Evolutionary conservation across 1,284 basidiomycete genomes (phyloP), one percentile per base, ranked within the genome.

Genomic region (Leucoagaricus sp.): DNA sequence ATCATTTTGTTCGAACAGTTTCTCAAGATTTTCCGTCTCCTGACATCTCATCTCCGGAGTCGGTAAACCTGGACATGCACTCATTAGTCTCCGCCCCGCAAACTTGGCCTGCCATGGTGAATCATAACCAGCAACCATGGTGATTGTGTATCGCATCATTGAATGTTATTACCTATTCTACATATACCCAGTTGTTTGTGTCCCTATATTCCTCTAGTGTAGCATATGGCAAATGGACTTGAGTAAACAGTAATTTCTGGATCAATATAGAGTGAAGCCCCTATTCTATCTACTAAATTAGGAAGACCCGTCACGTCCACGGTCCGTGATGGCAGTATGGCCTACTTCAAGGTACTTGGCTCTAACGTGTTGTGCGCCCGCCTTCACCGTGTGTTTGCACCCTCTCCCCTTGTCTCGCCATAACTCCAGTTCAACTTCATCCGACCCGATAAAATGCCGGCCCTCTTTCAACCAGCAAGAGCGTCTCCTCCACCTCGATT

Each of bases 1-100:
- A 69, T 29, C 69, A 78, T 55, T 78, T 77, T 50, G 70, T 77
- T 40, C 71, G 64, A 53, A 73, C 72, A 7, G 73, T 78, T 23
- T 66, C 65, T 31, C 65, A 68, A 53, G 62, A 58, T 36, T 59
- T 63, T 26, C 42, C 54, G 9, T 50, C 49, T 13, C 48, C 54
- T n/a, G 26, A 40, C n/a, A 12, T 41, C 12, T 38, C 54, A 28
- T 56, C 54, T 4, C 13, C 48, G 5, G 40, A 25, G 48, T 31
- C 54, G 9, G 15, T 31, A 19, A 45, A 36, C 5, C 15, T 38
- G 10, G 48, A 38, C 25, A 47, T 55, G 23, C 47, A 33, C 17
- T 47, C 53, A 13, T 25, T 49, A 21, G 26, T 49, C 28, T 15
- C 54, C 15, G 28, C 40, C 17, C 48, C 36, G 45, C 40, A 36